phyloP scores from a whole-genome alignment of 352 stramenopile species.

The Globisporangium okanoganense region DNA sequence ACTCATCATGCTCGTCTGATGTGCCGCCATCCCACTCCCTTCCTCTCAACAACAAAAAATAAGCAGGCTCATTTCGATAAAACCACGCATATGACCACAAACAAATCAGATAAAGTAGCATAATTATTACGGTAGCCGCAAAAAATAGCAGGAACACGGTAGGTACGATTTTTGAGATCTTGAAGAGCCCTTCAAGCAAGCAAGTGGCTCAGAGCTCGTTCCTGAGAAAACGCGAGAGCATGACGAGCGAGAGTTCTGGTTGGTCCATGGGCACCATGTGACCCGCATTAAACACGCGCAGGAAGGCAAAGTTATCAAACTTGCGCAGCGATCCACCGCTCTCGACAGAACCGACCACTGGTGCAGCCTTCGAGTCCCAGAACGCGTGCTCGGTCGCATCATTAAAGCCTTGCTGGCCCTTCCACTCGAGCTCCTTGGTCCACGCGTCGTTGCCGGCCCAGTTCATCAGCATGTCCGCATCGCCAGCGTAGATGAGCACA shows the following conservation, averaged over 20 bases:
- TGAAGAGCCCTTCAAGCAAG: too few species aligned
- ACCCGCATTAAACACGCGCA: slow-evolving; percentile 91
- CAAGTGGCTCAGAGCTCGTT: slow-evolving; percentile 13
- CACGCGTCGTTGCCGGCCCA: slow-evolving; percentile 89
- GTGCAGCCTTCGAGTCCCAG: not conserved
- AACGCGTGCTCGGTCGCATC: slow-evolving; percentile 28
- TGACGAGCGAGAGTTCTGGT: slow-evolving; percentile 60
- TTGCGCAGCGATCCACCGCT: slow-evolving; percentile 24
- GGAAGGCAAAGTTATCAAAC: slow-evolving; percentile 84
- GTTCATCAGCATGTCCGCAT: slow-evolving; percentile 82
- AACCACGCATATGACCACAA: not conserved
- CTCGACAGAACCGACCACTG: not conserved
- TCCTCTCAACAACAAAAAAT: not conserved
- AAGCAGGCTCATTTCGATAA: not conserved
- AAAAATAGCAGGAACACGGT: too few species aligned
- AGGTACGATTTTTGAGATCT: too few species aligned
- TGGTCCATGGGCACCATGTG: slow-evolving; percentile 95
- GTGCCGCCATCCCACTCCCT: not conserved
- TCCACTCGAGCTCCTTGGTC: slow-evolving; percentile 92
- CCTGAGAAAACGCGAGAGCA: slow-evolving; percentile 41
- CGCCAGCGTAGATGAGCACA: slow-evolving; percentile 95
- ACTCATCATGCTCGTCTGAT: not conserved
- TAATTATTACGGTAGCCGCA: too few species aligned
- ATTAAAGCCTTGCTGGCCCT: slow-evolving; percentile 84
- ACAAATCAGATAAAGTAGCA: too few species aligned